phyloP scores from a whole-genome alignment of 352 stramenopile species.

The Plasmopara muralis region DNA sequence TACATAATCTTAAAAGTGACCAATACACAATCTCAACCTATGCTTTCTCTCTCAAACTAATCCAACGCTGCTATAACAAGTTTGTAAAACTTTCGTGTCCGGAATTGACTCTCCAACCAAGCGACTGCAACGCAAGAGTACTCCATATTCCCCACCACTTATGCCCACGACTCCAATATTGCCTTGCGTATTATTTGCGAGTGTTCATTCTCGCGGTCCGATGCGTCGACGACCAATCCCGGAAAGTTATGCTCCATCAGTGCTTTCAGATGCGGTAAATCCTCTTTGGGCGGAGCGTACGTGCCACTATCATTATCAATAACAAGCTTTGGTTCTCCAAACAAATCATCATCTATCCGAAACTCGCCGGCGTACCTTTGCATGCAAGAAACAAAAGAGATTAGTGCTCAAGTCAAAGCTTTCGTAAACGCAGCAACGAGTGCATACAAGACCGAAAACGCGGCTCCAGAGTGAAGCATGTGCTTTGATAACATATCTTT shows the following conservation, averaged over 20 bases:
- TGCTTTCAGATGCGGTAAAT: conserved; percentile 26
- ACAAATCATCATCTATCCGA: conserved; percentile 20
- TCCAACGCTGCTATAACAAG: too few species aligned
- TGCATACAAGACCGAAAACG: conserved; percentile 30
- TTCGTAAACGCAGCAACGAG: not conserved
- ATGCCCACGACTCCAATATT: conserved; percentile 15
- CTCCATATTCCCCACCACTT: not conserved
- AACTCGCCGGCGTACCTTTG: conserved; percentile 34
- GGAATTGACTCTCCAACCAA: not conserved
- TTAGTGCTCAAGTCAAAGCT: not conserved
- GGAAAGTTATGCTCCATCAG: conserved; percentile 37
- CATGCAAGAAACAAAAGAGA: conserved; percentile 2
- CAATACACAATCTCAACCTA: too few species aligned
- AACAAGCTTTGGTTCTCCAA: conserved; percentile 26
- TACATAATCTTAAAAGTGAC: too few species aligned
- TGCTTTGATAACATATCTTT: conserved; percentile 45
- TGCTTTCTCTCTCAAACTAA: too few species aligned
- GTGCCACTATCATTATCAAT: conserved; percentile 41
- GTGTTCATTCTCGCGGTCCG: conserved; percentile 23
- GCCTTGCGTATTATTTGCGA: conserved; percentile 22
- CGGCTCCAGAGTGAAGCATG: conserved; percentile 33
- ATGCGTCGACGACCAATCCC: conserved; percentile 22
- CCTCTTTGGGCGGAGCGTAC: conserved; percentile 30
- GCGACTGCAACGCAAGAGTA: not conserved
- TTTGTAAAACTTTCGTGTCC: not conserved